Percentiles rank a stretch among this genome's conserved stretches.
Conservation (phyloP, 345 rosid species). For the Eucalyptus regnans region DNA sequence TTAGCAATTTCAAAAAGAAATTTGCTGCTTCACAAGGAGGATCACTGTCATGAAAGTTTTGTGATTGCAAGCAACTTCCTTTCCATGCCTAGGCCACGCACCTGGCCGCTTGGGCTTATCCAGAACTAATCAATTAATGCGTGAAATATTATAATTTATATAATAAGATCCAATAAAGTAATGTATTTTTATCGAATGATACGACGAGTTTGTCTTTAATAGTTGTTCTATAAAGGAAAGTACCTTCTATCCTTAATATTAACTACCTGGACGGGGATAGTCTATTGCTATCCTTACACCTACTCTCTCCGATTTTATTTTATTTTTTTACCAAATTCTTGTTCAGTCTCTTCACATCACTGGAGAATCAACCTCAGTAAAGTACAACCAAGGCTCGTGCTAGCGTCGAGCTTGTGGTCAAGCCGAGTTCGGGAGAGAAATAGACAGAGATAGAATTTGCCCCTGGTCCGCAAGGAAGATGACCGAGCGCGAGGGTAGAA, state of each 20-base stretch:
- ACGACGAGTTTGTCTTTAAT: neutral
- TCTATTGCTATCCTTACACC: rapidly evolving
- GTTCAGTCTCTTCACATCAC: neutral
- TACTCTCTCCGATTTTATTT: too few species aligned
- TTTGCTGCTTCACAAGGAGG: neutral
- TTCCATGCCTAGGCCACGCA: neutral
- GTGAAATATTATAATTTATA: too few species aligned
- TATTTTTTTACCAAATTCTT: too few species aligned
- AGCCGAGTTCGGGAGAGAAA: rapidly evolving
- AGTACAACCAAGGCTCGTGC: neutral
- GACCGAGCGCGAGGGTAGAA: neutral
- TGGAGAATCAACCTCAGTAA: neutral
- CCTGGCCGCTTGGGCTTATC: rapidly evolving
- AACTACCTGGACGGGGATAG: rapidly evolving
- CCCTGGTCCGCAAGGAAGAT: neutral
- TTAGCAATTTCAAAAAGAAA: neutral
- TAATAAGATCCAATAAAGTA: too few species aligned
- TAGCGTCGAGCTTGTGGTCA: neutral
- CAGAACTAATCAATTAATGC: too few species aligned
- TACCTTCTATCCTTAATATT: neutral
- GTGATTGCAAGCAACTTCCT: neutral
- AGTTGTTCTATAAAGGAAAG: neutral
- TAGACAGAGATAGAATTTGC: neutral
- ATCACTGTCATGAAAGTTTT: neutral
- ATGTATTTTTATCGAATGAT: too few species aligned